phyloP scores from a whole-genome alignment of 495 filamentous ascomycete genomes.

The Rhypophila decipiens region DNA sequence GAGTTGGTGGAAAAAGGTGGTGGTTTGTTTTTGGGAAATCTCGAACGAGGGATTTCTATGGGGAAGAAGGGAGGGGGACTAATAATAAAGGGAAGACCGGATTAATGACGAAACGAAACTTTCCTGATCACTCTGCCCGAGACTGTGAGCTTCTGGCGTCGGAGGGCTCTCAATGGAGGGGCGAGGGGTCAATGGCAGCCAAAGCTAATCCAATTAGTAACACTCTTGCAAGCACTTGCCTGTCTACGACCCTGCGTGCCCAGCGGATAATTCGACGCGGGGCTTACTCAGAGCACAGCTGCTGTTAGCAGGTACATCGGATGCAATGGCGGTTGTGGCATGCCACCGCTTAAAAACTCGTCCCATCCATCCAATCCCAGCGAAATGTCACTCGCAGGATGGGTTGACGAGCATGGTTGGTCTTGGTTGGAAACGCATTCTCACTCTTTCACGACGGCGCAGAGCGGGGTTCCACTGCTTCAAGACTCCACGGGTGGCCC shows the following conservation, averaged over 20 bases:
- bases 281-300: slow-evolving; percentile 23
- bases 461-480: too few species aligned
- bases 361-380: too few species aligned
- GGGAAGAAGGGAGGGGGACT: slow-evolving; percentile 15
- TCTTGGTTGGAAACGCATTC: too few species aligned
- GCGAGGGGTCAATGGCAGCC: background rate
- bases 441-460: too few species aligned
- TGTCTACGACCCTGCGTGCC: slow-evolving; percentile 6
- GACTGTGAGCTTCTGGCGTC: slow-evolving; percentile 16
- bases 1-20: slow-evolving; percentile 2
- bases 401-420: too few species aligned
- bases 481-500: too few species aligned
- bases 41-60: slow-evolving; percentile 18
- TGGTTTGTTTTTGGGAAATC: too few species aligned
- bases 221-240: background rate
- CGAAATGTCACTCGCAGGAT: too few species aligned
- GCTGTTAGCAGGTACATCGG: too few species aligned
- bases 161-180: slow-evolving; percentile 16
- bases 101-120: slow-evolving; percentile 36
- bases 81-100: slow-evolving; percentile 3
- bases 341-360: too few species aligned
- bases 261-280: slow-evolving; percentile 21
- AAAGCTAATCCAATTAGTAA: background rate
- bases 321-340: too few species aligned
- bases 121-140: slow-evolving; percentile 16